These are phyloP conservation scores for Leptodermis oblonga DNA, from an alignment of 257 asterid genomes.

Conservation along the genomic window DNA sequence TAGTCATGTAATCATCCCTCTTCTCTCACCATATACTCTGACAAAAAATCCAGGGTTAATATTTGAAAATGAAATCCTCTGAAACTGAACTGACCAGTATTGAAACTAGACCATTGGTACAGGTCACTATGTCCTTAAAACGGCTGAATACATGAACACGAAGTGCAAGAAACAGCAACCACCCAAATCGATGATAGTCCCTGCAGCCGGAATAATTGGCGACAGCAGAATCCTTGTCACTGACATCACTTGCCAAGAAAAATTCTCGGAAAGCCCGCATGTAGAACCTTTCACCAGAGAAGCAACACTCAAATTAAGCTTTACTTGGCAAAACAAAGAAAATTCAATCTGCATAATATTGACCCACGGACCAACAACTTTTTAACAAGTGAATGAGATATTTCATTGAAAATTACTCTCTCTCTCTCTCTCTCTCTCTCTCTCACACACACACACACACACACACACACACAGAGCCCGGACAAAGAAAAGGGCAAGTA, in stretches of 20 bases:
- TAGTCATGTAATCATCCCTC: not conserved
- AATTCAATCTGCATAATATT: not conserved
- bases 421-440: too few species aligned
- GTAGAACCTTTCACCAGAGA: slow-evolving; percentile 57
- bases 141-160: slow-evolving; percentile 68
- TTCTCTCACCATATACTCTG: not conserved
- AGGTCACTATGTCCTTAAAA: slow-evolving; percentile 77
- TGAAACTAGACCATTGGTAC: slow-evolving; percentile 86
- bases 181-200: slow-evolving; percentile 84
- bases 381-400: not conserved
- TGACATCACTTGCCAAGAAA: slow-evolving; percentile 47
- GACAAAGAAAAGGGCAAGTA: too few species aligned
- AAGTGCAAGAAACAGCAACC: slow-evolving; percentile 86
- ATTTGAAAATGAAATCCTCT: slow-evolving; percentile 16
- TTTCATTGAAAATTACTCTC: not conserved
- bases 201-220: slow-evolving; percentile 21
- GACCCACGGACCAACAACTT: not conserved
- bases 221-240: slow-evolving; percentile 41
- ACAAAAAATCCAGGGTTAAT: not conserved
- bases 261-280: slow-evolving; percentile 68
- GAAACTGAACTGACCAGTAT: slow-evolving; percentile 59
- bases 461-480: too few species aligned
- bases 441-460: too few species aligned
- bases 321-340: not conserved
- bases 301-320: slow-evolving; percentile 2